Percentiles rank a stretch among this genome's conserved stretches.
These are phyloP conservation scores for Aspergillus nanangensis DNA, from an alignment of 495 filamentous ascomycete genomes.

Conservation along the genomic window DNA sequence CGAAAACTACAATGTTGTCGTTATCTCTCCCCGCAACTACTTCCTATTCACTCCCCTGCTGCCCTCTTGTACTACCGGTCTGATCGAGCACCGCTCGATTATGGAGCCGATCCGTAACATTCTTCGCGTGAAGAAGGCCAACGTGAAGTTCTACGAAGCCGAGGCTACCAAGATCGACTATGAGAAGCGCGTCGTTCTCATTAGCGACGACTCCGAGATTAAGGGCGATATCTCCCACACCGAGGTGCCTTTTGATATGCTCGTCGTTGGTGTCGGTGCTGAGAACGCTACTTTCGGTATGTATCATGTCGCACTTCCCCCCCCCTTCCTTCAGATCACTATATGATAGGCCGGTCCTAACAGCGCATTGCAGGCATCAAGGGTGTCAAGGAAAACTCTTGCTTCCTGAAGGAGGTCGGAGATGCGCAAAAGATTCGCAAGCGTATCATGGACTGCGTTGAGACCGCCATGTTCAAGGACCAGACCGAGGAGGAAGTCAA, in stretches of 20 bases:
- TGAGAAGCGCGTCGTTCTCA: constrained; percentile 78
- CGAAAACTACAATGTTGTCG: constrained; percentile 96
- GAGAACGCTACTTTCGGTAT: constrained; percentile 97
- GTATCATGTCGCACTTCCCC: constrained; percentile 12
- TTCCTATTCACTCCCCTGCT: constrained; percentile 99
- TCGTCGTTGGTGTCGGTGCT: constrained; percentile 93
- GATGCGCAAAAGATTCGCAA: constrained; percentile 95
- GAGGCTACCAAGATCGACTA: constrained; percentile 96
- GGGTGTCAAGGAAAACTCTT: constrained; percentile 90
- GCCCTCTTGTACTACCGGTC: constrained; percentile 93
- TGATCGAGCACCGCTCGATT: constrained; percentile 97
- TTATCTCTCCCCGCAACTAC: constrained; percentile 94
- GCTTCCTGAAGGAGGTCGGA: constrained; percentile 96
- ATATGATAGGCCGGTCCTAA: background rate
- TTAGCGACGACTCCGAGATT: constrained; percentile 90
- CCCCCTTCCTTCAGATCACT: background rate
- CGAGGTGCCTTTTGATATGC: constrained; percentile 95
- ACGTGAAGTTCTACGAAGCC: constrained; percentile 96
- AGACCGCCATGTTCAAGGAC: constrained; percentile 97
- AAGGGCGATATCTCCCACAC: constrained; percentile 78
- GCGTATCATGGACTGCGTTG: constrained; percentile 99
- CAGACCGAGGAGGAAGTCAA: constrained; percentile 86
- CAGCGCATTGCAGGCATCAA: constrained; percentile 58
- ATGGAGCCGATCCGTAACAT: constrained; percentile 99
- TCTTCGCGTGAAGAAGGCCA: constrained; percentile 82